Evolutionary conservation across 305 asterid genomes (phyloP).

Genomic region (Solanum hybrid): DNA sequence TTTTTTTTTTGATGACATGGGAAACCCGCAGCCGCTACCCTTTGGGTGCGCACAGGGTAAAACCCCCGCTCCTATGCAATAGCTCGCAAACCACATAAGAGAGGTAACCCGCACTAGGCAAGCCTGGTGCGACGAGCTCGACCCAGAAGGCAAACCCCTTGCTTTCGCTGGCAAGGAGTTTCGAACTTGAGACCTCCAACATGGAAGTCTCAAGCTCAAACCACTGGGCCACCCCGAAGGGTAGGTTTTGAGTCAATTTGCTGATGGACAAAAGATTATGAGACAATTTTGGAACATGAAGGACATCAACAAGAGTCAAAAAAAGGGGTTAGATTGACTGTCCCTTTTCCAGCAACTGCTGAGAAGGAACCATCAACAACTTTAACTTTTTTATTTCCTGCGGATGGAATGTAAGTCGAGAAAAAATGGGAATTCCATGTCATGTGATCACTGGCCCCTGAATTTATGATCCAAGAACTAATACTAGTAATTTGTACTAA

Average conservation of each 20-base stretch:
- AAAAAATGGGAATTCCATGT: neutral
- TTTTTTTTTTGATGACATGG: neutral
- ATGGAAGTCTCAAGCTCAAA: too few relatives aligned
- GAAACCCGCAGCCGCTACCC: too few relatives aligned
- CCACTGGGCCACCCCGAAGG: too few relatives aligned
- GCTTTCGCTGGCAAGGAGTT: too few relatives aligned
- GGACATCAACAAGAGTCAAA: neutral
- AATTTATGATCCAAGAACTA: neutral
- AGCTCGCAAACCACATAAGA: too few relatives aligned
- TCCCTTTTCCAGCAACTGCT: neutral
- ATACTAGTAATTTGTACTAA: neutral
- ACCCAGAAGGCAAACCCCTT: too few relatives aligned
- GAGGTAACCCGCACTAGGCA: too few relatives aligned
- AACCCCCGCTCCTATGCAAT: too few relatives aligned
- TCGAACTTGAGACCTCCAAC: too few relatives aligned
- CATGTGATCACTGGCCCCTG: neutral
- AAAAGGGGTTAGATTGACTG: neutral
- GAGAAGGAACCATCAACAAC: neutral
- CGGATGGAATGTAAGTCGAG: neutral
- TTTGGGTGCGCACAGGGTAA: too few relatives aligned
- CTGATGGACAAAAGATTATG: neutral
- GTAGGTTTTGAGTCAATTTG: neutral
- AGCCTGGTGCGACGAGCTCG: too few relatives aligned
- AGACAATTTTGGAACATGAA: neutral
- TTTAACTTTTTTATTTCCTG: neutral